Percentiles rank a stretch among this genome's conserved stretches.
Evolutionary conservation across 352 stramenopile genomes (phyloP).

Genomic region (Discostella stelligera): DNA sequence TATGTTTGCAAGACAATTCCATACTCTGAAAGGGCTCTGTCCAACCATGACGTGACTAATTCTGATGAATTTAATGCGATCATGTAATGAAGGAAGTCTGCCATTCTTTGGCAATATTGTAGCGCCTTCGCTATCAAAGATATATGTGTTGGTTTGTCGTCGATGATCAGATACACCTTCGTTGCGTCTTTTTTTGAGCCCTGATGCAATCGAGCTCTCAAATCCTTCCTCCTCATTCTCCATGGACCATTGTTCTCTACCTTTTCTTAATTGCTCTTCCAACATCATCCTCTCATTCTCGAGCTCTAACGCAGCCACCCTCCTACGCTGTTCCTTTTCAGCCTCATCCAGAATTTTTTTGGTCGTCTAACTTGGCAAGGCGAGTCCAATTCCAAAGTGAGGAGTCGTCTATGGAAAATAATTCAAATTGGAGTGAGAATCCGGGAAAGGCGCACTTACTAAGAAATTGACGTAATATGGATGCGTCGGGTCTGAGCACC

Average conservation of each 20-base stretch:
- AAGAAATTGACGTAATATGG: constrained; percentile 74
- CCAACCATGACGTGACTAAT: constrained; percentile 61
- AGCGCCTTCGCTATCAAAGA: neutral
- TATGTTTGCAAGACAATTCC: constrained; percentile 60
- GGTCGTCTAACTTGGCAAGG: constrained; percentile 14
- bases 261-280: constrained; percentile 21
- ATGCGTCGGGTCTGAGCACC: constrained; percentile 64
- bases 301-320: constrained; percentile 37
- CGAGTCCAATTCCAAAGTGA: too few relatives aligned
- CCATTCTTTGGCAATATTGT: constrained; percentile 10
- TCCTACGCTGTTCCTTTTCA: constrained; percentile 59
- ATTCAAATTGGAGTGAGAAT: too few relatives aligned
- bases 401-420: too few relatives aligned
- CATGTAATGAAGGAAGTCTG: constrained; percentile 13
- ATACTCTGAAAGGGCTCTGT: constrained; percentile 52
- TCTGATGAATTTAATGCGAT: constrained; percentile 63
- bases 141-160: neutral
- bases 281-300: constrained; percentile 34
- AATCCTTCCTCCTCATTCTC: constrained; percentile 45
- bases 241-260: constrained; percentile 3
- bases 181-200: constrained; percentile 30
- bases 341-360: constrained; percentile 61
- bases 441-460: neutral
- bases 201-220: constrained; percentile 56
- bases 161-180: neutral